Evolutionary conservation across 1,284 basidiomycete species (phyloP).

Genomic region (Pseudozyma thailandica): DNA sequence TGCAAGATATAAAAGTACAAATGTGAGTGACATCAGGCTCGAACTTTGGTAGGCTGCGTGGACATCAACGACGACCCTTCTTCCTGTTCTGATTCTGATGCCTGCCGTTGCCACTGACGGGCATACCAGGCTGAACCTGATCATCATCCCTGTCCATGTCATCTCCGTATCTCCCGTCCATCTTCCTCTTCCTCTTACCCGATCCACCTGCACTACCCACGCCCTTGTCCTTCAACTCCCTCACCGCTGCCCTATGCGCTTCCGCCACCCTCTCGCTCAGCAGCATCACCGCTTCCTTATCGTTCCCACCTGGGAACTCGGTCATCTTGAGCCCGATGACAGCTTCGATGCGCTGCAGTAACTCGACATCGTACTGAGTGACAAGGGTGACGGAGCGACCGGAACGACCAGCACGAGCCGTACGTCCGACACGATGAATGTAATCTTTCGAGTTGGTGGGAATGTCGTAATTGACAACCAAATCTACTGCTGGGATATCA

Average conservation of each 20-base stretch:
- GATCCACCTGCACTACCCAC: constrained; percentile 57
- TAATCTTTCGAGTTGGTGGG: constrained; percentile 99
- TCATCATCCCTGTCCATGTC: constrained; percentile 67
- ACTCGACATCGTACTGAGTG: constrained; percentile 97
- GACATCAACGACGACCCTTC: constrained; percentile 43
- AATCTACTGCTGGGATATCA: constrained; percentile 94
- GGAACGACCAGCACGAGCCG: constrained; percentile 92
- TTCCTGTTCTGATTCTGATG: constrained; percentile 36
- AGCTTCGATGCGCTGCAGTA: constrained; percentile 83
- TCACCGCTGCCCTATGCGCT: constrained; percentile 82
- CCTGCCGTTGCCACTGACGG: constrained; percentile 26
- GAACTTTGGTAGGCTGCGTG: no score
- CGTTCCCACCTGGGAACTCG: constrained; percentile 79
- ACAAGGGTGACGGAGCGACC: constrained; percentile 96
- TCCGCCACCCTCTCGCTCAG: constrained; percentile 90
- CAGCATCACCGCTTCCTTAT: constrained; percentile 88
- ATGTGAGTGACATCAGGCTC: no score
- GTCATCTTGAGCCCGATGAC: constrained; percentile 94
- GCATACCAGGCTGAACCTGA: constrained; percentile 52
- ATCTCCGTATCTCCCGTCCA: constrained; percentile 45
- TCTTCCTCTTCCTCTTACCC: constrained; percentile 59
- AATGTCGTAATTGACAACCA: constrained; percentile 98
- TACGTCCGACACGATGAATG: constrained; percentile 96
- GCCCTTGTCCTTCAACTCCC: constrained; percentile 72
- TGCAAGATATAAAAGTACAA: constrained; percentile 6